Base-by-base conservation (phyloP, 306 rosid species). In the Trifolium dubium region DNA sequence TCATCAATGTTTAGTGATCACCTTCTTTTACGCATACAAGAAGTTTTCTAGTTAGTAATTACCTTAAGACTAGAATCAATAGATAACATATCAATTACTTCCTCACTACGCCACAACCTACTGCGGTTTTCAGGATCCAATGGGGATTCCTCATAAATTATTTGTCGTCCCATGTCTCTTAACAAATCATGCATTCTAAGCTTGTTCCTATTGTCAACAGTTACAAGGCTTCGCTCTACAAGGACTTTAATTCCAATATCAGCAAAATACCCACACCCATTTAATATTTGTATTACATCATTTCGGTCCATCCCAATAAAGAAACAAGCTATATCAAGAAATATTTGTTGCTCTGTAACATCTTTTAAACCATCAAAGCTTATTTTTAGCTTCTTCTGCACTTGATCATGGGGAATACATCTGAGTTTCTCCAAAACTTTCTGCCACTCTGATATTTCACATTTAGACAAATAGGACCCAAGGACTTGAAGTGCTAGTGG, bases 131-230 rank as follows among this genome's bases (percentile, higher is more conserved):
- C 69, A 19, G 53, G 69, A 39, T 64, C 51, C 4, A 19, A 23
- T 2, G 55, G 70, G 5, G 64, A 40, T 0, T 19, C 64, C 44
- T 28, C 64, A n/a, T 51, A 60, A 40, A 60, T 9, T 5, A 77
- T 60, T 77, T 77, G 70, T 77, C 64, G 69, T 35, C 81, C 81
- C 81, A 77, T 77, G 9, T 46, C 64, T 28, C 31, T 19, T 0
- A 77, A 6, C 50, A 60, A 68, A 18, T 60, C 55, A 68, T 77
- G 81, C 81, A 77, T 77, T 59, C 50, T 34, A 23, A 77, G 64
- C 39, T 40, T 40, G 53, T 64, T 64, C 17, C 44, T 19, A 19
- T n/a, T 40, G 43, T 64, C 69, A 40, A 64, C 3, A 39, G 69
- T 64, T 18, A 64, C 17, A 40, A 64, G 69, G 1, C 3, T 1